Evolutionary conservation across 2,329 filamentous ascomycete species (phyloP).

Genomic region (Hypoxylon sp.): DNA sequence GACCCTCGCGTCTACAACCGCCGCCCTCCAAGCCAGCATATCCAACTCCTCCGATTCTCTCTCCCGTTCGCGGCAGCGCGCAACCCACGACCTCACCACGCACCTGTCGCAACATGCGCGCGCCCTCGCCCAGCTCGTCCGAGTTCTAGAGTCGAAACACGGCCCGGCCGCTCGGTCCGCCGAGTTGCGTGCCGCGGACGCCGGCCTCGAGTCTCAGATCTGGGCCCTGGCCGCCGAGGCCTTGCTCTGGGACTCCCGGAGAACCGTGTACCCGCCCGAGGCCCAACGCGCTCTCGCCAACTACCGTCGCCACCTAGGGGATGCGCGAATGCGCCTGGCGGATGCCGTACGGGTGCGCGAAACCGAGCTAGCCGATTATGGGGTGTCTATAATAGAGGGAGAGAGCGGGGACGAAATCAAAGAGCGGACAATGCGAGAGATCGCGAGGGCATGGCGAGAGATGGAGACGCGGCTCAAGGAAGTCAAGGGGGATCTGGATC

Average conservation of each 20-base stretch:
- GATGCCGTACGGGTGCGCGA: conserved; percentile 61
- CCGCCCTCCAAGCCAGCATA: conserved; percentile 52
- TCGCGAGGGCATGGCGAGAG: conserved; percentile 66
- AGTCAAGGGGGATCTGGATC: conserved; percentile 62
- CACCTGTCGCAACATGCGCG: conserved; percentile 60
- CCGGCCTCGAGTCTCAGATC: conserved; percentile 61
- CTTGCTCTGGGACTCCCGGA: conserved; percentile 55
- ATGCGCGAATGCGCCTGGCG: conserved; percentile 62
- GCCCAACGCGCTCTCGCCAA: conserved; percentile 60
- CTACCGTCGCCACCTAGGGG: conserved; percentile 65
- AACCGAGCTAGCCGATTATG: conserved; percentile 65
- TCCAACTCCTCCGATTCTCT: conserved; percentile 54
- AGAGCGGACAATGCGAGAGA: conserved; percentile 67
- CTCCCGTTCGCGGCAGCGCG: conserved; percentile 57
- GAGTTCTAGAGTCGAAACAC: conserved; percentile 69
- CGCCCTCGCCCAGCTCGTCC: conserved; percentile 62
- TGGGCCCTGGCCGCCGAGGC: conserved; percentile 58
- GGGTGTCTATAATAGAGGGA: conserved; percentile 56
- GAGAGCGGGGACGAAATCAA: conserved; percentile 55
- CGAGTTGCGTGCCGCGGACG: conserved; percentile 65
- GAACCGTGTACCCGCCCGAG: conserved; percentile 62
- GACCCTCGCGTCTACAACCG: conserved; percentile 60
- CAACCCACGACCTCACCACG: conserved; percentile 56
- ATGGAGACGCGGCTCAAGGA: conserved; percentile 66
- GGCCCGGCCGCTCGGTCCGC: conserved; percentile 66